Evolutionary conservation across 257 asterid species (phyloP).

Genomic region (Rhazya stricta): DNA sequence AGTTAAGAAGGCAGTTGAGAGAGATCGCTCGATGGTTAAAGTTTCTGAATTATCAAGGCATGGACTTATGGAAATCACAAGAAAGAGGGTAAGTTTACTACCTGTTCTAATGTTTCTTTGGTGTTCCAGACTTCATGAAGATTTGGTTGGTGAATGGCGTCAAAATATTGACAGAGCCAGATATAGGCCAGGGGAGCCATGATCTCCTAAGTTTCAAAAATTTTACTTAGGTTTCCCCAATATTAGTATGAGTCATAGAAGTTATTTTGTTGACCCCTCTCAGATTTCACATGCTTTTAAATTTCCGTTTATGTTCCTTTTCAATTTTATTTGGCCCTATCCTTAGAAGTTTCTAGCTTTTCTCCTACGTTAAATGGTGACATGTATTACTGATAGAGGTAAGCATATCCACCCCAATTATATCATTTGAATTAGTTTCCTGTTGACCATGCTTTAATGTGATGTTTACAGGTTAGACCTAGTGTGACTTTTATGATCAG

Average conservation of each 20-base stretch:
- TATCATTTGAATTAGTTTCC: background rate
- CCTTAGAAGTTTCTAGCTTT: background rate
- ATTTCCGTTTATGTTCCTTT: background rate
- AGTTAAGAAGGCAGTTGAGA: conserved; percentile 77
- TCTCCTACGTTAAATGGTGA: background rate
- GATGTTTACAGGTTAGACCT: conserved; percentile 76
- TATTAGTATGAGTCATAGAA: background rate
- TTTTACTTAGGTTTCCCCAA: background rate
- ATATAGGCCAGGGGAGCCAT: background rate
- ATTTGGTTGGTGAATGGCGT: background rate
- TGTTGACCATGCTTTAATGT: conserved; percentile 12
- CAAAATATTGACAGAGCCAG: background rate
- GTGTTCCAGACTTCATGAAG: background rate
- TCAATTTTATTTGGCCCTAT: background rate
- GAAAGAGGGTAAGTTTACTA: conserved; percentile 69
- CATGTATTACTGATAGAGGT: background rate
- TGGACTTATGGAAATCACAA: conserved; percentile 97
- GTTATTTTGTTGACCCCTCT: background rate
- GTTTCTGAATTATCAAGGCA: conserved; percentile 85
- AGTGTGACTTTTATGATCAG: conserved; percentile 95
- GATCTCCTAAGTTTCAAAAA: background rate
- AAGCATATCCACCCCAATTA: background rate
- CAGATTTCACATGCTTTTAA: background rate
- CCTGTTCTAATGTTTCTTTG: background rate
- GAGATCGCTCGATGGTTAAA: conserved; percentile 83